These are phyloP conservation scores for Ammopiptanthus mongolicus DNA, from an alignment of 306 rosid species.

Conservation along the genomic window DNA sequence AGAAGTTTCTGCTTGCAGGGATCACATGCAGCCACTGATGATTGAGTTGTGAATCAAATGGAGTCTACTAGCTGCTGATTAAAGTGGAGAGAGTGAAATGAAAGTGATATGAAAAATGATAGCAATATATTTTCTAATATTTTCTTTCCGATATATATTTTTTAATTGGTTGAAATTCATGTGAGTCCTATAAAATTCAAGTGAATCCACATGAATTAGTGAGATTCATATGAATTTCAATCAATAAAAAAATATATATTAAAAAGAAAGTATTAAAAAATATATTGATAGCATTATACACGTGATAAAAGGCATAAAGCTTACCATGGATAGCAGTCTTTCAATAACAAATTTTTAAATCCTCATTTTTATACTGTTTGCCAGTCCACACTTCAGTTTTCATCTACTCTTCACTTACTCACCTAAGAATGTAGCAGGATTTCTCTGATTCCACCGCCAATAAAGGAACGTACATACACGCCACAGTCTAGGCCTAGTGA, in stretches of 20 bases:
- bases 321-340: not conserved
- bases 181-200: too few relatives aligned
- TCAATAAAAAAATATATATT: too few relatives aligned
- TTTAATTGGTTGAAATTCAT: too few relatives aligned
- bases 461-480: not conserved
- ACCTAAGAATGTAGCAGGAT: not conserved
- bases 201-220: too few relatives aligned
- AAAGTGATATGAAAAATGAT: too few relatives aligned
- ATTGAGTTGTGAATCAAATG: not conserved
- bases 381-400: not conserved
- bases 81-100: not conserved
- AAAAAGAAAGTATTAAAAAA: too few relatives aligned
- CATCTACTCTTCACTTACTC: not conserved
- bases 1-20: conserved; percentile 14
- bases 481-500: not conserved
- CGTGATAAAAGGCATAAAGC: not conserved
- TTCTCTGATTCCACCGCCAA: not conserved
- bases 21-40: conserved; percentile 12
- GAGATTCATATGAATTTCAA: too few relatives aligned
- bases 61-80: not conserved
- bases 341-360: not conserved
- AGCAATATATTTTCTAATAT: too few relatives aligned
- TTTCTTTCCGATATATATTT: too few relatives aligned
- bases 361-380: not conserved
- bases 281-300: too few relatives aligned